Evolutionary conservation across 139 green algal genomes (phyloP), one percentile per base, ranked within the genome.

Genomic region (Coelastrella sp.): DNA sequence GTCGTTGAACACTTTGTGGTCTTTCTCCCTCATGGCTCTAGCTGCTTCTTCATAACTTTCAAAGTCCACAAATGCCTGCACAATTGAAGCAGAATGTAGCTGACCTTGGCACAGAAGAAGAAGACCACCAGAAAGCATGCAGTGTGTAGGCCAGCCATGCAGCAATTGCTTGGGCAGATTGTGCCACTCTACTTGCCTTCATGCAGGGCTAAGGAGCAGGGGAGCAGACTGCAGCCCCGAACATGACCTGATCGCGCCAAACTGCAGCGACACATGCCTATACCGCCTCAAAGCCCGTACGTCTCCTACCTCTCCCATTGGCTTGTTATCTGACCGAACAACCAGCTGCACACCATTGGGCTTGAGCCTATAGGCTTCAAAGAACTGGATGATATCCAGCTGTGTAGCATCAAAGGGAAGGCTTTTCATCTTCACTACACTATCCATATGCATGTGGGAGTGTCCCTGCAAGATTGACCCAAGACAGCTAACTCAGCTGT

Each of bases 31-130:
- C 78, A 95, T 91, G 1, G 90, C 92, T 6, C 81, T 73, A 3
- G 71, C 82, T 4, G 93, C 93, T 51, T 94, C 90, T 25, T 95
- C 93, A 5, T 66, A 63, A 23, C 13, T 87, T 75, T 94, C 92
- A 88, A 96, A 96, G 57, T 96, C 92, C 25, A 96, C 87, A 88
- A 95, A 95, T 0, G 93, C 92, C 91, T 95, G 72, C 25, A 66
- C 43, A 17, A 34, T 25, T 11, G 15, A 27, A 69, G 15, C 7
- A 13, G 30, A n/a, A n/a, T n/a, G n/a, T n/a, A n/a, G n/a, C n/a
- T n/a, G n/a, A n/a, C n/a, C n/a, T n/a, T n/a, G n/a, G n/a, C n/a
- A n/a, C n/a, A n/a, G n/a, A n/a, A n/a, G n/a, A n/a, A n/a, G n/a
- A n/a, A n/a, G n/a, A n/a, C n/a, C n/a, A n/a, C n/a, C n/a, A n/a